Evolutionary conservation across 2,329 filamentous ascomycete genomes (phyloP).

Genomic region (Tolypocladium ovalisporum): DNA sequence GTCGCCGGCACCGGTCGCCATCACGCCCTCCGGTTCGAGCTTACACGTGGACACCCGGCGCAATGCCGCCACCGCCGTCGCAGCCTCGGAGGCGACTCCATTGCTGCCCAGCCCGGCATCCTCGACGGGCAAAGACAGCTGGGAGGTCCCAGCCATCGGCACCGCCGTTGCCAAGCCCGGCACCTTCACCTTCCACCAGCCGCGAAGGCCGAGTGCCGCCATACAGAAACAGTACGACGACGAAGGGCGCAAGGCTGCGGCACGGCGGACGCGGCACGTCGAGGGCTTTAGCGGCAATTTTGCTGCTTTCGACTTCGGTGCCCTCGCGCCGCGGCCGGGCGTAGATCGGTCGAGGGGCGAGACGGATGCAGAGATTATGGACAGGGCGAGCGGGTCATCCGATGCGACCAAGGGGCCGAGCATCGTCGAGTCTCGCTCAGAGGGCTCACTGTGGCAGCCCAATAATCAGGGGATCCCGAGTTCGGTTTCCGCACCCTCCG

Average conservation of each 20-base stretch:
- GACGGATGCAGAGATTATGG: not conserved
- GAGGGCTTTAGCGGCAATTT: conserved; percentile 28
- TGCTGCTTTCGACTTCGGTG: conserved; percentile 26
- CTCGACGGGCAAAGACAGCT: conserved; percentile 32
- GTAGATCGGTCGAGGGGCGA: not conserved
- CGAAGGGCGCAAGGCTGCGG: conserved; percentile 7
- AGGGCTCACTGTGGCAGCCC: not conserved
- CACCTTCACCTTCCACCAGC: conserved; percentile 33
- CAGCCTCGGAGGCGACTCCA: not conserved
- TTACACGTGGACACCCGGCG: conserved; percentile 9
- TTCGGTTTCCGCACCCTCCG: not conserved
- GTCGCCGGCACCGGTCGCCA: not conserved
- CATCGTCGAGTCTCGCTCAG: not conserved
- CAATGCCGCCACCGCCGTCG: conserved; percentile 12
- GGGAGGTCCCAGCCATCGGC: conserved; percentile 31
- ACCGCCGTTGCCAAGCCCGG: conserved; percentile 40
- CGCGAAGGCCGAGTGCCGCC: conserved; percentile 35
- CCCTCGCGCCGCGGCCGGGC: conserved; percentile 11
- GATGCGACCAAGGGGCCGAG: not conserved
- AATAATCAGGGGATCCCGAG: not conserved
- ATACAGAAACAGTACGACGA: conserved; percentile 29
- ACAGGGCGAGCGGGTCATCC: not conserved
- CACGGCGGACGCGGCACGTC: conserved; percentile 10
- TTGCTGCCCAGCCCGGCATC: conserved; percentile 31
- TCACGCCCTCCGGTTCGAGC: conserved; percentile 6